Evolutionary conservation across 352 stramenopile species (phyloP), one percentile per base, ranked within the genome.

Genomic region (Pseudoperonospora humuli): DNA sequence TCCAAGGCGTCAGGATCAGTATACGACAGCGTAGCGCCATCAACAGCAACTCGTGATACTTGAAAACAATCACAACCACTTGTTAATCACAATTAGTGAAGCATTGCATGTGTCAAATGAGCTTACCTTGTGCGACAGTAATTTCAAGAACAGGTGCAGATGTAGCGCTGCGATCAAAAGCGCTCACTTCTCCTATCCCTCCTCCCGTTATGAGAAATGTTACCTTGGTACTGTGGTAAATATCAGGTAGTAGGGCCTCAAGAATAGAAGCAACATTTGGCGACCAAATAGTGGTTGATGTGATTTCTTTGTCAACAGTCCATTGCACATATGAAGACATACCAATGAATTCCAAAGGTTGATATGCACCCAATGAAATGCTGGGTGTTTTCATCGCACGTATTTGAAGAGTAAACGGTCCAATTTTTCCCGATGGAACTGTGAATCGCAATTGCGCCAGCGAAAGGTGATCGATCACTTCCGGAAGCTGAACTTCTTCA

Each of bases 111-210:
- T n/a, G n/a, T n/a, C n/a, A n/a, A n/a, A n/a, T n/a, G n/a, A n/a
- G n/a, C 34, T 44, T 59, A 78, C 70, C 61, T 66, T 75, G 58
- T n/a, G 38, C 19, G 17, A 72, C 51, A 5, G 44, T 45, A 5
- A 82, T n/a, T 41, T 69, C 62, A 11, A 82, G 47, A 15, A 60
- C 35, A 3, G 71, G 51, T 20, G 65, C 57, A 4, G 7, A 32
- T 7, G 37, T 18, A 17, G 42, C 3, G 15, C 52, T 40, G 8
- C 35, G 40, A 39, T 84, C 66, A 27, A 75, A 78, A 3, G 71
- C 52, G 18, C 48, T 57, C 14, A 84, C 39, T 56, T 78, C 71
- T 23, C 71, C 71, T 4, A 80, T 39, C 1, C 67, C 71, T 20
- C 60, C 71, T 28, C 71, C 71, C 0, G 61, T 50, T 17, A 84